A percentile compares a stretch with the other conserved stretches of the same genome.
Conservation (phyloP, 2,329 filamentous ascomycete species). For the Colletotrichum sojae region DNA sequence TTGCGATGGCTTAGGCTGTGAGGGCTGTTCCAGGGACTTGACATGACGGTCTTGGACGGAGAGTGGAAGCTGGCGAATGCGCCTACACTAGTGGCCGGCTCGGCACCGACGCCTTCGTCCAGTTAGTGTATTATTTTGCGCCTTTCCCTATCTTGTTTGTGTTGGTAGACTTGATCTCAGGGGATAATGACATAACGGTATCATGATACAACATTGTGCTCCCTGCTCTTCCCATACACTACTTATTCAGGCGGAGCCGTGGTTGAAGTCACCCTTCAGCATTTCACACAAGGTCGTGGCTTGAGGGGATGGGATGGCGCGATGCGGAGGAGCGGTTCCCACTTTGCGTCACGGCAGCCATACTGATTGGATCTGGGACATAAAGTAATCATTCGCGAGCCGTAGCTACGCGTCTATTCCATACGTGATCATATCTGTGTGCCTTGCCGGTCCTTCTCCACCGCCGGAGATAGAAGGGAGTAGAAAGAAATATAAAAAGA, state of each 20-base stretch:
- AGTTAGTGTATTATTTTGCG: too few relatives aligned
- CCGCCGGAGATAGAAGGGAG: not conserved
- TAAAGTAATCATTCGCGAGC: not conserved
- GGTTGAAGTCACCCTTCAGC: not conserved
- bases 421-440: slow-evolving; percentile 27
- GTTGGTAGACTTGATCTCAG: slow-evolving; percentile 22
- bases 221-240: too few relatives aligned
- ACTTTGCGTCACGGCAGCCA: not conserved
- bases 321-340: not conserved
- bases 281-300: not conserved
- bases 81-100: too few relatives aligned
- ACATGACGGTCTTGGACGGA: too few relatives aligned
- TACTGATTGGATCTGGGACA: not conserved
- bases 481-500: not conserved
- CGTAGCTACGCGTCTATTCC: slow-evolving; percentile 23
- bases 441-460: slow-evolving; percentile 14
- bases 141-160: not conserved
- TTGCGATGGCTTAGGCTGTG: slow-evolving; percentile 22
- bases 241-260: too few relatives aligned
- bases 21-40: too few relatives aligned
- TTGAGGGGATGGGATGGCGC: not conserved
- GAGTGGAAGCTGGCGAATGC: too few relatives aligned
- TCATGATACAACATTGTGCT: slow-evolving; percentile 13
- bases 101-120: too few relatives aligned
- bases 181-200: slow-evolving; percentile 37